Conservation (phyloP, 495 filamentous ascomycete genomes). For the Parathielavia appendiculata region DNA sequence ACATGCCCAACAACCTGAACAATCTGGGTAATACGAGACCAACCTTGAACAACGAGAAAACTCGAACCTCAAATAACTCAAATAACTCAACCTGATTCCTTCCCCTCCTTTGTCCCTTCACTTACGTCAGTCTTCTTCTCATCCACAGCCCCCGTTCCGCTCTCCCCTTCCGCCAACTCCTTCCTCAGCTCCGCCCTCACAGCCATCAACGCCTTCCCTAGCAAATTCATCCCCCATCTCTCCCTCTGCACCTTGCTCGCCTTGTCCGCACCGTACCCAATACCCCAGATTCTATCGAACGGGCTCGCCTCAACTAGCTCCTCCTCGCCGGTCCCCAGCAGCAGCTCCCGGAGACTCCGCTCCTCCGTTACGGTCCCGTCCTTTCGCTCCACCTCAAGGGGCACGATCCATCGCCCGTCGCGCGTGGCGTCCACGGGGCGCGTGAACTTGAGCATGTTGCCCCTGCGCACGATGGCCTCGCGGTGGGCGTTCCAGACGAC, state of each 20-base stretch:
- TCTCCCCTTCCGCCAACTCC: slow-evolving; percentile 24
- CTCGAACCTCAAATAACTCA: background rate
- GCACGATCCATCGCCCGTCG: slow-evolving; percentile 9
- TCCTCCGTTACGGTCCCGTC: background rate
- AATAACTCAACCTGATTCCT: background rate
- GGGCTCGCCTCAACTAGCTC: slow-evolving; percentile 62
- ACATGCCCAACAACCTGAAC: background rate
- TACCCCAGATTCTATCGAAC: slow-evolving; percentile 60
- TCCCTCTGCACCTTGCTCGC: slow-evolving; percentile 41
- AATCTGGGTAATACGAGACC: background rate
- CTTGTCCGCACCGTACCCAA: slow-evolving; percentile 52
- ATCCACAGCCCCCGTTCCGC: slow-evolving; percentile 2
- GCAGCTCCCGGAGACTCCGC: slow-evolving; percentile 24
- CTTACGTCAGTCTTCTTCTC: background rate
- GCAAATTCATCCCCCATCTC: slow-evolving; percentile 61
- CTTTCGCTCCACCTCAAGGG: background rate
- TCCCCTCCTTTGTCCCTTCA: background rate
- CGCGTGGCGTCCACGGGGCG: slow-evolving; percentile 19
- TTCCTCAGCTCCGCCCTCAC: slow-evolving; percentile 45
- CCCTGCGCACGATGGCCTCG: slow-evolving; percentile 53
- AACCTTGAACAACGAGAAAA: background rate
- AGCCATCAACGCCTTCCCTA: slow-evolving; percentile 51
- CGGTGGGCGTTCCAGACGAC: slow-evolving; percentile 50
- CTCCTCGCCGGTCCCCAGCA: slow-evolving; percentile 54
- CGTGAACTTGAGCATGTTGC: slow-evolving; percentile 57